Evolutionary conservation across 2,329 filamentous ascomycete genomes (phyloP).

Genomic region (Hymenotorrendiella dingleyae): DNA sequence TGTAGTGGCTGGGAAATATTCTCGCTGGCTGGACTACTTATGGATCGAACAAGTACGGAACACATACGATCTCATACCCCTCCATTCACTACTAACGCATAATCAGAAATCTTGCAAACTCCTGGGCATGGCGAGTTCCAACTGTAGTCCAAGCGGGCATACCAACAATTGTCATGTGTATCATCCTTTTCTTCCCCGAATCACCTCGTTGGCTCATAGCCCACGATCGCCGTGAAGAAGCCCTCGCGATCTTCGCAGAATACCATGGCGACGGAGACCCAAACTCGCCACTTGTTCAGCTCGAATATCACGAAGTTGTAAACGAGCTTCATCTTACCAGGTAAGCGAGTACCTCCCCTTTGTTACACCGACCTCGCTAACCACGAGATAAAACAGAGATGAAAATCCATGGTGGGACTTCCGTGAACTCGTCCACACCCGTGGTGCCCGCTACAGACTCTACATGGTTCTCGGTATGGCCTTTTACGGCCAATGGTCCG

Average conservation of each 20-base stretch:
- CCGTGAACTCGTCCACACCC: slow-evolving; percentile 45
- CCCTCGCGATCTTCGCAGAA: slow-evolving; percentile 47
- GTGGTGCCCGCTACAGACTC: slow-evolving; percentile 41
- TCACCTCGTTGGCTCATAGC: slow-evolving; percentile 36
- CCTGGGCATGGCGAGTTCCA: slow-evolving; percentile 53
- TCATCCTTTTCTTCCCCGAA: slow-evolving; percentile 39
- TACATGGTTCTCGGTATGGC: slow-evolving; percentile 46
- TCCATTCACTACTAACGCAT: too few relatives aligned
- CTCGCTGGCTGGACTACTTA: slow-evolving; percentile 47
- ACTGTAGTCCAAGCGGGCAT: slow-evolving; percentile 46
- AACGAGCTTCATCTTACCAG: slow-evolving; percentile 38
- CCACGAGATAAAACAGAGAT: slow-evolving; percentile 33
- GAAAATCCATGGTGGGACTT: slow-evolving; percentile 58
- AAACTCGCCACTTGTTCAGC: slow-evolving; percentile 44
- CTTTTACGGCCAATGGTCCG: slow-evolving; percentile 45
- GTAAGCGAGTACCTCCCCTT: too few relatives aligned
- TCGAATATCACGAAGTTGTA: slow-evolving; percentile 51
- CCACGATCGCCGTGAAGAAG: slow-evolving; percentile 49
- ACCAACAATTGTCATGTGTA: slow-evolving; percentile 40
- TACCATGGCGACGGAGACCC: slow-evolving; percentile 52
- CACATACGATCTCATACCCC: neutral
- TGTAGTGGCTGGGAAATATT: slow-evolving; percentile 49
- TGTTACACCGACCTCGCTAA: neutral
- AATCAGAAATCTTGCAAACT: slow-evolving; percentile 37
- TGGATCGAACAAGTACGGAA: slow-evolving; percentile 34